Evolutionary conservation across 1,284 basidiomycete species (phyloP), one percentile per base, ranked within the genome.

Genomic region (Sanguinoderma infundibulare): DNA sequence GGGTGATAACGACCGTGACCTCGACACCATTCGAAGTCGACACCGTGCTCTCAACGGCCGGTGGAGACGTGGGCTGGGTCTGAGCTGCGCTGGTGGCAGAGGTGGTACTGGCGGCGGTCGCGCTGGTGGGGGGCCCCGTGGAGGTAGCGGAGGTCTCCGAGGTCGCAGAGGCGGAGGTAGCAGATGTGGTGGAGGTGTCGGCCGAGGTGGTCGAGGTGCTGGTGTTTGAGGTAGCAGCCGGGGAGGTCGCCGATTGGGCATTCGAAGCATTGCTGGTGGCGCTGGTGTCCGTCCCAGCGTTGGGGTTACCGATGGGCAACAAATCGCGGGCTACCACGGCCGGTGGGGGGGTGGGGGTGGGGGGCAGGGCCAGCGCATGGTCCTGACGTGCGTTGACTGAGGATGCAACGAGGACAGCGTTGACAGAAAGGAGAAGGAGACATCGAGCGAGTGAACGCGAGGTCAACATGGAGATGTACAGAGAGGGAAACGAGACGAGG

Each of bases 21-120:
- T 66, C 60, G 30, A 71, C 61, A 40, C 72, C 75, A 40, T 65
- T 65, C 0, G 63, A 53, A 30, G 64, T 77, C 6, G 66, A 61
- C 47, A 68, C 20, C 2, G 68, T 38, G 7, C 36, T 53, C 8
- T 64, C 65, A 15, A 54, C 39, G 12, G 53, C 15, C n/a, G 61
- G 49, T 2, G 57, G 44, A 5, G 49, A 12, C n/a, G 66, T 3
- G 1, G 61, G n/a, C 14, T 51, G 10, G 1, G 59, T 53, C 28
- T 3, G 40, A 22, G 10, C 24, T 50, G 8, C 17, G 30, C 28
- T 34, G 14, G 54, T 38, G 28, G 67, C 65, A 24, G 51, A 49
- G 7, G 65, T 50, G 26, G 61, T 55, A 17, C 61, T 53, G 1
- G 49, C n/a, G 40, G 39, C 8, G 15, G 72, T 68, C 9, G 72